Evolutionary conservation across 805 yeast genomes (phyloP).

Genomic region (Ogataea methylovora): DNA sequence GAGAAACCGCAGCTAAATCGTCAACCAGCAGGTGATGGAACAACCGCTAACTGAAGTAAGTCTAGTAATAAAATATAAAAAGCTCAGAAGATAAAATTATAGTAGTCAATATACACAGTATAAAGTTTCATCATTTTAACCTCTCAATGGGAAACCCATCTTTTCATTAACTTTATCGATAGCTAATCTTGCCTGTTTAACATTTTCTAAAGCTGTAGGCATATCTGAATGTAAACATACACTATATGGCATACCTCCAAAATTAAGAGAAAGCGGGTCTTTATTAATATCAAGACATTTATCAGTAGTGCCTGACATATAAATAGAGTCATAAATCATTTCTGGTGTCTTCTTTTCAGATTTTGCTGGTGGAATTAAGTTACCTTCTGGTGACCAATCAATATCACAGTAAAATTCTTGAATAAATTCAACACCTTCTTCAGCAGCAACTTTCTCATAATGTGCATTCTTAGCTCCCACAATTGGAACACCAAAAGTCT

Average conservation of each 20-base stretch:
- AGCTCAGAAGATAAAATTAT: no score
- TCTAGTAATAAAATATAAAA: no score
- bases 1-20: no score
- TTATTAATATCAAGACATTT: slow-evolving; percentile 16
- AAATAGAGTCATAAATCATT: slow-evolving; percentile 21
- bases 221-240: slow-evolving; percentile 31
- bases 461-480: slow-evolving; percentile 28
- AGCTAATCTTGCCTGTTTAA: slow-evolving; percentile 24
- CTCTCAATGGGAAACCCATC: slow-evolving; percentile 1
- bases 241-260: slow-evolving; percentile 21
- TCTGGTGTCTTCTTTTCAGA: slow-evolving; percentile 25
- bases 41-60: no score
- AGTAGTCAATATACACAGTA: no score
- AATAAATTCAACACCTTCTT: slow-evolving; percentile 26
- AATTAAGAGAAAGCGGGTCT: slow-evolving; percentile 19
- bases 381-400: slow-evolving; percentile 26
- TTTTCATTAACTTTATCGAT: slow-evolving; percentile 18
- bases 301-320: slow-evolving; percentile 20
- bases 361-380: slow-evolving; percentile 20
- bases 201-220: slow-evolving; percentile 29
- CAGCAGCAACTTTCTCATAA: slow-evolving; percentile 21
- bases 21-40: no score
- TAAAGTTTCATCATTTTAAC: no score
- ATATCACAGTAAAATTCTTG: slow-evolving; percentile 30
- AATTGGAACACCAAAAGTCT: slow-evolving; percentile 27